Evolutionary conservation across 371 early-diverging fungal species (phyloP), one percentile per base, ranked within the genome.

Genomic region (Syncephalis fuscata): DNA sequence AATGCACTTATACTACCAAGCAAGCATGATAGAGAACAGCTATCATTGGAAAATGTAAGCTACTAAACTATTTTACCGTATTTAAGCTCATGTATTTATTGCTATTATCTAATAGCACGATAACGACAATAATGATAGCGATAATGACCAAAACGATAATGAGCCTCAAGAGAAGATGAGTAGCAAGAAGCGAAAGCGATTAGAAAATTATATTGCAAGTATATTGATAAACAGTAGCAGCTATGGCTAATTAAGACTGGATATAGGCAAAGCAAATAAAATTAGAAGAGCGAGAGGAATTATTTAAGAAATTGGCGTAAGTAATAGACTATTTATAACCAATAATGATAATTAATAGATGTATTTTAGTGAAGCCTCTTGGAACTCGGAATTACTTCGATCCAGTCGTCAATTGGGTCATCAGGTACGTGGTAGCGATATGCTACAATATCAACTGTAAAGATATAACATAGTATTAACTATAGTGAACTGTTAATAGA

Each of bases 191-290:
- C 70, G 74, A 55, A 86, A 82, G 62, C 68, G 75, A 45, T 58
- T 86, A 45, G 87, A 89, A 24, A 80, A 80, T 49, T 89, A 83
- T 56, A 79, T 90, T 61, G 85, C 80, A 72, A 47, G 74, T 58
- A 39, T 44, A 20, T 5, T 16, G n/a, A 45, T 27, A 15, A 25
- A 17, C 22, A 21, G 7, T 11, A 11, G 22, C 21, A 10, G 17
- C 8, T 4, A 15, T 46, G 1, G 14, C n/a, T 44, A 44, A 27
- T 36, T 15, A 42, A 14, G 25, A 17, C 1, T 23, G 39, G 26
- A 37, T 25, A 15, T 17, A 44, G 36, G 25, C 14, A 3, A 23
- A 42, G n/a, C 24, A 16, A 36, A 42, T 24, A 22, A 32, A 8
- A 9, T 46, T 58, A 2, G n/a, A 19, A 11, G 22, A 15, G 26